phyloP scores from a whole-genome alignment of 108 stramenopile species.

The Cyclostephanos tholiformis region DNA sequence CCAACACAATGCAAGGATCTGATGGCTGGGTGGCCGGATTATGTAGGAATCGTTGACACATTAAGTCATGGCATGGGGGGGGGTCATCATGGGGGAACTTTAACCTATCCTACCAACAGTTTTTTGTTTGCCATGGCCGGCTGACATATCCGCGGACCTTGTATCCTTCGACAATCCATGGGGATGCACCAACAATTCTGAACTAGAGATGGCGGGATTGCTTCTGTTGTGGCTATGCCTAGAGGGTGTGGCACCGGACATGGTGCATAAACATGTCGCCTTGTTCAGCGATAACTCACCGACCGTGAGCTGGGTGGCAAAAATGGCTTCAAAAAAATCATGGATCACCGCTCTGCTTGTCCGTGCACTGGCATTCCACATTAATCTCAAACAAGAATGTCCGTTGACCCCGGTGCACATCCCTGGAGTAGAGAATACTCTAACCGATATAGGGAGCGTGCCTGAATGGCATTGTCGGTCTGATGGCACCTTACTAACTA shows the following conservation, averaged over 20 bases:
- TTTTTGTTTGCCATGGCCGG: background rate
- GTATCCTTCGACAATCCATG: background rate
- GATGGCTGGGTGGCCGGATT: background rate
- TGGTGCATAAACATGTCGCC: background rate
- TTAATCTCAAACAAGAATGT: background rate
- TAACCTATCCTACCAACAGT: background rate
- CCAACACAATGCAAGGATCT: constrained; percentile 1
- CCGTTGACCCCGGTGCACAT: background rate
- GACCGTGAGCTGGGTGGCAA: background rate
- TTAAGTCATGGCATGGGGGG: background rate
- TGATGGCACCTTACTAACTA: background rate
- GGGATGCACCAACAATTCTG: background rate
- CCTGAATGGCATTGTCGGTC: background rate
- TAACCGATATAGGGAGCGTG: background rate
- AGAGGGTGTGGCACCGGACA: too few relatives aligned
- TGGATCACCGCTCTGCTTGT: background rate
- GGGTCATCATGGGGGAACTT: background rate
- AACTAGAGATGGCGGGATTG: too few relatives aligned
- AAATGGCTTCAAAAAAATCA: background rate
- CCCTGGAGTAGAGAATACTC: background rate
- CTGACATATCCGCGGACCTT: background rate
- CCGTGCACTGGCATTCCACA: background rate
- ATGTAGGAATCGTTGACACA: background rate
- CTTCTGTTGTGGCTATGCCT: background rate
- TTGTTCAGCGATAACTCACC: background rate